A percentile compares a stretch with the other conserved stretches of the same genome.
These are phyloP conservation scores for Carallia brachiata DNA, from an alignment of 345 rosid species.

Conservation along the genomic window DNA sequence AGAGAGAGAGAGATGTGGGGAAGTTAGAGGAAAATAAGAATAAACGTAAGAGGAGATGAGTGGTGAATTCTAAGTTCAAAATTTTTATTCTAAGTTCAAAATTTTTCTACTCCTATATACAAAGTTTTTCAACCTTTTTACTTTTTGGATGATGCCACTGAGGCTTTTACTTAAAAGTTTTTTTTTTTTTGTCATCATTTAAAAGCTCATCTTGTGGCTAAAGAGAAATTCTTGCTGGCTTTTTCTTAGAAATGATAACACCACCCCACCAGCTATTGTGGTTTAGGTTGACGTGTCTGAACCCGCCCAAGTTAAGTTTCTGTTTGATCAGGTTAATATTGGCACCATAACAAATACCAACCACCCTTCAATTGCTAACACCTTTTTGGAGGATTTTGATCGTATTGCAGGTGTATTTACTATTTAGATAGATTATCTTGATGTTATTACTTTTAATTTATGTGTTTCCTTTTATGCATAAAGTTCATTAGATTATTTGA, in stretches of 20 bases:
- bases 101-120: no score
- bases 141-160: no score
- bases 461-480: neutral
- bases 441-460: no score
- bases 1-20: no score
- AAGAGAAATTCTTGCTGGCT: slow-evolving; percentile 22
- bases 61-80: no score
- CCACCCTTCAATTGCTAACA: slow-evolving; percentile 35
- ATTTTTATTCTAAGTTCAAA: no score
- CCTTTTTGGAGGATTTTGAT: slow-evolving; percentile 36
- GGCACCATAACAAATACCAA: slow-evolving; percentile 31
- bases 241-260: neutral
- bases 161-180: no score
- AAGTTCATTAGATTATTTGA: no score
- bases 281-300: slow-evolving; percentile 29
- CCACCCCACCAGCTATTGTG: slow-evolving; percentile 15
- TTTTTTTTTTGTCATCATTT: no score
- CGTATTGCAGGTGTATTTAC: slow-evolving; percentile 26
- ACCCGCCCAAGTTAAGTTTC: slow-evolving; percentile 33
- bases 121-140: no score
- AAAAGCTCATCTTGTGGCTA: slow-evolving; percentile 25
- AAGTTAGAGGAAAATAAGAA: no score
- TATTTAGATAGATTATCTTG: neutral
- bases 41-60: no score
- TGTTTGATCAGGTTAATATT: slow-evolving; percentile 34